phyloP scores from a whole-genome alignment of 2,329 filamentous ascomycete species.

The Phyllosticta citrichinensis region DNA sequence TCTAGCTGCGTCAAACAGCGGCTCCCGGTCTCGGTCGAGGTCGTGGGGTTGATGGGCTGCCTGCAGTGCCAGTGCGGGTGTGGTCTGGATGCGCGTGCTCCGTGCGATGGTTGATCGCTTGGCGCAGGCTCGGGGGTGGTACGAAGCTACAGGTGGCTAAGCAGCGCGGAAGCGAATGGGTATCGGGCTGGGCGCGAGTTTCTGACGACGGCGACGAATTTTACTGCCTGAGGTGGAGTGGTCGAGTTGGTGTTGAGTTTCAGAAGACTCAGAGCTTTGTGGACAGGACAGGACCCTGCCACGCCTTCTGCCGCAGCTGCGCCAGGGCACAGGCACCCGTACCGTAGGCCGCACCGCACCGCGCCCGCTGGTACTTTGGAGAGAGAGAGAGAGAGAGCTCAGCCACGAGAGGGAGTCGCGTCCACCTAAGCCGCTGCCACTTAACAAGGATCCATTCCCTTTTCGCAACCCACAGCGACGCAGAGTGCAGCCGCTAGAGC shows the following conservation, averaged over 20 bases:
- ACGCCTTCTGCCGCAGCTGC: conserved; percentile 1
- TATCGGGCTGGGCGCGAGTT: not conserved
- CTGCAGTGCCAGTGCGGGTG: not conserved
- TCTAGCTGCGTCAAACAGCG: not conserved
- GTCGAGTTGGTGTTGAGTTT: conserved; percentile 9
- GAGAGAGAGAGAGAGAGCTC: no score
- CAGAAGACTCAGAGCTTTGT: not conserved
- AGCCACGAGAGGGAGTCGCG: not conserved
- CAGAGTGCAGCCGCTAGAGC: not conserved
- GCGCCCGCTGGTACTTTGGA: no score
- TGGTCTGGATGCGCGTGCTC: conserved; percentile 7
- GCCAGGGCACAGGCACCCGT: conserved; percentile 8
- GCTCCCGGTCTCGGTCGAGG: not conserved
- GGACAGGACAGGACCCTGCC: not conserved
- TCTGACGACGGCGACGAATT: not conserved
- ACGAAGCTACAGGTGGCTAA: not conserved
- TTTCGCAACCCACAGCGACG: not conserved
- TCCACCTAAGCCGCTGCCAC: not conserved
- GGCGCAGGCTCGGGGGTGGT: not conserved
- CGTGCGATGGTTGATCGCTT: conserved; percentile 10
- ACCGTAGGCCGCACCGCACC: no score
- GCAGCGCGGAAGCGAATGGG: not conserved
- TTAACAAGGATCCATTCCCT: not conserved
- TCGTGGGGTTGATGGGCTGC: not conserved
- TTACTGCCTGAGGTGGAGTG: not conserved